Conservation (phyloP, 352 stramenopile species). For the Aphanomyces euteiches region DNA sequence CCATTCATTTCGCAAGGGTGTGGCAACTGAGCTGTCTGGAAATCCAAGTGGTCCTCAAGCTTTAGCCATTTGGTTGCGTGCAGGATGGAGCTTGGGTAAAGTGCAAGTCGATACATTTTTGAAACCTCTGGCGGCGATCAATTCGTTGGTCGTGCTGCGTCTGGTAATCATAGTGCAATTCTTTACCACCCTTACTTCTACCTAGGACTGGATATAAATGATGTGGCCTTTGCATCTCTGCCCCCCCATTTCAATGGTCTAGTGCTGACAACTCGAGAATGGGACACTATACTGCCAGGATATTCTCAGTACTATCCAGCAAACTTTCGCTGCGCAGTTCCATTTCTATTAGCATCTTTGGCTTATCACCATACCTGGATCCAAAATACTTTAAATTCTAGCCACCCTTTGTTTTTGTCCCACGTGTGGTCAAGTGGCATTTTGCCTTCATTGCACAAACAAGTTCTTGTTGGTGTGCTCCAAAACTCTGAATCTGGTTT, state of each 20-base stretch:
- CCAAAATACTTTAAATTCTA: neutral
- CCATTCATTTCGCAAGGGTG: slow-evolving; percentile 3
- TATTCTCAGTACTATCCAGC: neutral
- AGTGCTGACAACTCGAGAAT: neutral
- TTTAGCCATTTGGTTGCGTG: neutral
- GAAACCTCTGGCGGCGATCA: neutral
- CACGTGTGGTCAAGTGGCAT: neutral
- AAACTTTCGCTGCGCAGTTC: neutral
- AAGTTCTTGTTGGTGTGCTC: neutral
- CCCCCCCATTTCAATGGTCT: neutral
- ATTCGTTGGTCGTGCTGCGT: neutral
- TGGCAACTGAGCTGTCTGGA: neutral
- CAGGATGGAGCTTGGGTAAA: neutral
- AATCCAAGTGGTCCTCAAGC: neutral
- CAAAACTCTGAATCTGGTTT: neutral
- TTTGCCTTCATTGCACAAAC: neutral
- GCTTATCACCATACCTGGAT: neutral
- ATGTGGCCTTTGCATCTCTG: neutral
- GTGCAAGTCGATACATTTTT: slow-evolving; percentile 2
- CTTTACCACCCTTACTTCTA: neutral
- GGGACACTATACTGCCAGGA: neutral
- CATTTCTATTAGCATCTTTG: neutral
- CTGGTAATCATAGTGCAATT: neutral
- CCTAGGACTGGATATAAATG: neutral
- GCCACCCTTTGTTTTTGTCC: neutral